Evolutionary conservation across 164 flowering plant species (phyloP).

Genomic region (Nymphaea thermarum): DNA sequence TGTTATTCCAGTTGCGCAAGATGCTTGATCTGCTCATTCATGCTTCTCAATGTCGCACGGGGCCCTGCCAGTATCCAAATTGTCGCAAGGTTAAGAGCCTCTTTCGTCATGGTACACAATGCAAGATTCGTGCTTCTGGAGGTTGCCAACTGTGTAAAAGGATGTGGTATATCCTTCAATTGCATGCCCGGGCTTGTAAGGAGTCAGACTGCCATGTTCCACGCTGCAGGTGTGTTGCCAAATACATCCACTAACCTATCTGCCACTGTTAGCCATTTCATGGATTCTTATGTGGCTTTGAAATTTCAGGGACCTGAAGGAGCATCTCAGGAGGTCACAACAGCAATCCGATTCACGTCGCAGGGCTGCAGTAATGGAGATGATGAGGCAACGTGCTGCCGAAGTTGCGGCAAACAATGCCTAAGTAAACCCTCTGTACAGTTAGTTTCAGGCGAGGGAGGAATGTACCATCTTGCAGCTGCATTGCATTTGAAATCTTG

Average conservation of each 20-base stretch:
- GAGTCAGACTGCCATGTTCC: slow-evolving; percentile 17
- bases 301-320: slow-evolving; percentile 18
- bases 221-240: slow-evolving; percentile 14
- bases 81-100: slow-evolving; percentile 19
- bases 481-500: background rate
- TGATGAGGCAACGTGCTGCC: slow-evolving; percentile 20
- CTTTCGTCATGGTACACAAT: slow-evolving; percentile 14
- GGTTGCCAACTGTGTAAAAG: slow-evolving; percentile 18
- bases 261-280: background rate
- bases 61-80: slow-evolving; percentile 11
- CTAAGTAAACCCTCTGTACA: background rate
- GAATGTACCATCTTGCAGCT: background rate
- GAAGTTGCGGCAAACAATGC: slow-evolving; percentile 9
- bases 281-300: background rate
- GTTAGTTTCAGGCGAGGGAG: background rate
- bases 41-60: slow-evolving; percentile 16
- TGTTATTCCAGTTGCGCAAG: slow-evolving; percentile 11
- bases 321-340: slow-evolving; percentile 12
- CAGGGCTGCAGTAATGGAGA: slow-evolving; percentile 17
- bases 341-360: slow-evolving; percentile 17
- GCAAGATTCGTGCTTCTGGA: slow-evolving; percentile 14
- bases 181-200: slow-evolving; percentile 18
- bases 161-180: slow-evolving; percentile 20
- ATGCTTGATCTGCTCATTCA: slow-evolving; percentile 21
- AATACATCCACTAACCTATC: background rate